Evolutionary conservation across 2,329 filamentous ascomycete species (phyloP), one percentile per base, ranked within the genome.

Genomic region (Ophiostoma piceae): DNA sequence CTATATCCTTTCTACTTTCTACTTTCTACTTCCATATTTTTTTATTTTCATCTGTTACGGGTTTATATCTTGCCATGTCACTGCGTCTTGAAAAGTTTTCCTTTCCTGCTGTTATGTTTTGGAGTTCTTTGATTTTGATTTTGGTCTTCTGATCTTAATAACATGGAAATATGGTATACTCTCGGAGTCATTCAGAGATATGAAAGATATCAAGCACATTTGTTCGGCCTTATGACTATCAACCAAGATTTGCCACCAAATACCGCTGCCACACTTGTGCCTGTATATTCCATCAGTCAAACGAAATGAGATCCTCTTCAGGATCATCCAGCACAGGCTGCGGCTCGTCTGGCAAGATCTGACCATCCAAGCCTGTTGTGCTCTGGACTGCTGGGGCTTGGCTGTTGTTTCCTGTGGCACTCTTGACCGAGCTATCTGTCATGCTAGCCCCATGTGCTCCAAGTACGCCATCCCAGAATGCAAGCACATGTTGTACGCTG

Each of bases 291-390:
- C 26, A 12, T 65, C 16, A 69, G 39, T 69, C 68, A 62, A 71
- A 69, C 1, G 66, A 35, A 4, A 71, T 37, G 29, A 68, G 39
- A 16, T 69, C 70, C 1, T 66, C 70, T 16, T 69, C 70, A 3
- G 2, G 8, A 14, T 67, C 39, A 3, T 22, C n/a, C 22, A 35
- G 64, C 4, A 14, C 64, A 16, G 16, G 43, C 43, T 47, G 43
- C 43, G 43, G 51, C 51, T 22, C 26, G 5, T 26, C n/a, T 57
- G n/a, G 11, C n/a, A 26, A 57, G n/a, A 11, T 57, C 22, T 22
- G 22, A 12, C 16, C 16, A 47, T n/a, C 43, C 43, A 16, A 26
- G 8, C 3, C 51, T 12, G 51, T 22, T 14, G 51, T 57, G 2
- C 51, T 57, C 14, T 26, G 51, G 51, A 26, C 22, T 26, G 9